Base-by-base conservation (phyloP, 2,329 filamentous ascomycete genomes). In the Lasiodiplodia citricola region DNA sequence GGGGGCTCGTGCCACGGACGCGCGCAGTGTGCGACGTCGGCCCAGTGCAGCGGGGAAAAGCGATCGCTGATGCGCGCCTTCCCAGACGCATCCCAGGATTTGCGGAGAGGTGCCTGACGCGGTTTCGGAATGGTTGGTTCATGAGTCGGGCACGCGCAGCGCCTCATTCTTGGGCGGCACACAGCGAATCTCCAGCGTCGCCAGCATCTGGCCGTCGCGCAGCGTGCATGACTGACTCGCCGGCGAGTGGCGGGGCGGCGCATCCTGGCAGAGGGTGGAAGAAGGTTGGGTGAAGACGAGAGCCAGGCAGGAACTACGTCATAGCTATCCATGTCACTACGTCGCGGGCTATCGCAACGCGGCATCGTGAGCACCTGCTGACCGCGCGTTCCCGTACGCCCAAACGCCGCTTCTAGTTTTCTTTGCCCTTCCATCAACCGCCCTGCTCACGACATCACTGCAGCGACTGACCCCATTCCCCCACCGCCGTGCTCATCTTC, bases 1-100 rank as follows among this genome's bases (percentile, higher is more conserved):
- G 25, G 23, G 28, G 60, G 60, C 60, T 52, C 47, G 60, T 52
- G 60, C 58, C 41, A 63, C 44, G 14, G 58, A n/a, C 41, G 58
- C 41, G 58, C 41, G 23, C 44, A 47, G 8, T 52, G 60, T 52
- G 60, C 60, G 13, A 52, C 60, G 0, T 6, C 31, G 28, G 60
- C 28, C 44, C 60, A 47, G 16, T 7, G 60, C 60, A 31, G 47
- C 47, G 60, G 60, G 60, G 60, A 23, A 52, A 10, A 41, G 47
- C 47, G 44, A 63, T 64, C 60, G 60, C 51, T 52, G 60, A 64
- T 64, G 44, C 18, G 47, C 60, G 60, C 58, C 41, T 63, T 51
- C 41, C 58, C 47, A 11, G 58, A 18, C 8, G 31, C 54, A 52
- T 25, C 23, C 56, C 44, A 28, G 58, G 58, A 63, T 51, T 35